Base-by-base conservation (phyloP, 192 early-diverging fungal species). In the Diversispora epigaea region DNA sequence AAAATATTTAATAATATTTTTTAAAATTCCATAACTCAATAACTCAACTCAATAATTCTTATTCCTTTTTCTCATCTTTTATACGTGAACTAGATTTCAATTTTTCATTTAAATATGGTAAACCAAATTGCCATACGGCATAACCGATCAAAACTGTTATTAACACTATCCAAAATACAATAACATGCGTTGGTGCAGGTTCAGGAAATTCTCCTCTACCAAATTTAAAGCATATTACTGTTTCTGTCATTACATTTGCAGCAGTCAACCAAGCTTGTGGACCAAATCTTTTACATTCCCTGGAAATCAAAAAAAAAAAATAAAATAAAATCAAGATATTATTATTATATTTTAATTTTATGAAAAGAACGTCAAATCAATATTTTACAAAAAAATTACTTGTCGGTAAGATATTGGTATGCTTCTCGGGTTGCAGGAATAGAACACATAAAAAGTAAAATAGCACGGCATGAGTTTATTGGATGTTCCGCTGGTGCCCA, bases 181-280 rank as follows among this genome's bases (percentile, higher is more conserved):
- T 80, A 5, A 96, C 91, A 11, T 78, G 7, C 8, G 76, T 77
- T 11, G 96, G 96, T 14, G 89, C 89, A 6, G 94, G 91, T 61
- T 88, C 85, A 0, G 88, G 79, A 80, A 98, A 98, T 81, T 96
- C 94, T 63, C 90, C 95, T 47, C 85, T 84, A 11, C 89, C 87
- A 84, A 95, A 96, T 81, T 98, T 98, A 79, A 95, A 82, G 58
- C 90, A 84, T 76, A 98, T 96, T n/a, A 98, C 77, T 7, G 93
- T 86, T 79, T 98, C 96, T 1, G 95, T 96, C 54, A 95, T 77
- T 74, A 97, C 91, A 52, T 89, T 95, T 44, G 90, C 92, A 6
- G 92, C 89, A 45, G 93, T 83, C 77, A 96, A 82, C 96, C 96
- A 98, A 52, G 94, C 93, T 79, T 96, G 95, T 60, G 93, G 92